Base-by-base conservation (phyloP, 495 filamentous ascomycete genomes). In the Polyplosphaeria fusca region DNA sequence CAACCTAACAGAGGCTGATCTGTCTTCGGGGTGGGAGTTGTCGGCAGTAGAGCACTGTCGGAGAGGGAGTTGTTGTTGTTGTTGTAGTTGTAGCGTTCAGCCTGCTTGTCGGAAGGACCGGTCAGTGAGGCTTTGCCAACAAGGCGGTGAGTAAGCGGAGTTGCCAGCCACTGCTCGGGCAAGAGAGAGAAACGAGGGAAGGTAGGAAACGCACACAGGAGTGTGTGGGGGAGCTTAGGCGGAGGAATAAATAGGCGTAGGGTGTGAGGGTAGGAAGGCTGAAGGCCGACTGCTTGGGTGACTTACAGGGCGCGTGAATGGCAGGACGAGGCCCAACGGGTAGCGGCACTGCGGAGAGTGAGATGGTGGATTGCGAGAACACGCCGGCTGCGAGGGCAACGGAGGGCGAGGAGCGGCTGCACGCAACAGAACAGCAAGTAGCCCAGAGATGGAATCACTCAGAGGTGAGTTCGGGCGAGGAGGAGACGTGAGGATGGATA, bases 41-140 rank as follows among this genome's bases (percentile, higher is more conserved):
- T 28, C 25, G 47, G 44, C 35, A 5, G 54, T 35, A 7, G 30
- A 35, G 30, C 30, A 35, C 30, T 35, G 30, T n/a, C n/a, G n/a
- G 30, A 14, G 5, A 45, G 55, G 7, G 14, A 26, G 48, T 16
- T 27, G 9, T 35, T 50, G 30, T 22, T 24, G 55, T 39, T 25
- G 40, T 44, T 24, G n/a, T n/a, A n/a, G 30, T 19, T 20, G 24
- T 27, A 42, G 28, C 35, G 62, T 65, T 66, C 63, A 66, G 63
- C 63, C 63, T 66, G 55, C 39, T 61, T 61, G 30, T 35, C 35
- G 44, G 58, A 37, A 26, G 27, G 42, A 49, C 63, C 63, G 63
- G 63, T 66, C 63, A 66, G 63, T 62, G 37, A 52, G 55, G 58
- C 57, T 56, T 66, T 59, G 63, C 63, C 63, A 66, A 55, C 54